Conservation (phyloP, 176 grass and related monocot species). For the Chrysopogon serrulatus region DNA sequence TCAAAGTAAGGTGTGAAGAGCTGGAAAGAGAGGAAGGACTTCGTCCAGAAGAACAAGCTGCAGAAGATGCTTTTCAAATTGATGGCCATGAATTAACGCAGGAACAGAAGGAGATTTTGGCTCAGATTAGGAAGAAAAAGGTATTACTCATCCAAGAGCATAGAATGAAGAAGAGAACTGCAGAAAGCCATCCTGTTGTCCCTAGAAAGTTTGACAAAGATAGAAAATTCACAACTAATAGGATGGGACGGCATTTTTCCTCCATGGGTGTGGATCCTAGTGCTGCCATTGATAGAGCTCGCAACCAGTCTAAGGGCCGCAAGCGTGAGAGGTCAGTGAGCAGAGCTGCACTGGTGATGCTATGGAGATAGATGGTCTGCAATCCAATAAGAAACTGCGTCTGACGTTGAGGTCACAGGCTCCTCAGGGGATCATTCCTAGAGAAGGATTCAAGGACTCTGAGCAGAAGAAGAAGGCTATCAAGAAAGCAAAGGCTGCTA, state of each 20-base stretch:
- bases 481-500: conserved; percentile 43
- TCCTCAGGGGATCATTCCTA: conserved; percentile 48
- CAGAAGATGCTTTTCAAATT: conserved; percentile 52
- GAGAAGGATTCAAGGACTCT: conserved; percentile 67
- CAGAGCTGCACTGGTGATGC: conserved; percentile 27
- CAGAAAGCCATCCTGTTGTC: conserved; percentile 66
- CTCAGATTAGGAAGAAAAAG: conserved; percentile 63
- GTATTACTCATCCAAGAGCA: conserved; percentile 59
- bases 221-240: conserved; percentile 36
- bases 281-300: conserved; percentile 41
- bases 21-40: conserved; percentile 73
- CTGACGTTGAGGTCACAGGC: conserved; percentile 26
- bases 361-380: conserved; percentile 61
- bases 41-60: conserved; percentile 47
- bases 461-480: conserved; percentile 65
- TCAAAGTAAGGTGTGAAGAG: conserved; percentile 59
- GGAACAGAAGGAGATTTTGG: conserved; percentile 42
- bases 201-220: conserved; percentile 60
- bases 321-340: conserved; percentile 73
- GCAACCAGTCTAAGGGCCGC: conserved; percentile 44
- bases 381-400: conserved; percentile 54
- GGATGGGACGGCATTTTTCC: conserved; percentile 44
- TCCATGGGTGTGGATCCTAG: conserved; percentile 54
- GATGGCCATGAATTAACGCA: conserved; percentile 53
- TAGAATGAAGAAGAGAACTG: conserved; percentile 82